Conservation (phyloP, 1,284 basidiomycete genomes). For the Trametes polyzona region DNA sequence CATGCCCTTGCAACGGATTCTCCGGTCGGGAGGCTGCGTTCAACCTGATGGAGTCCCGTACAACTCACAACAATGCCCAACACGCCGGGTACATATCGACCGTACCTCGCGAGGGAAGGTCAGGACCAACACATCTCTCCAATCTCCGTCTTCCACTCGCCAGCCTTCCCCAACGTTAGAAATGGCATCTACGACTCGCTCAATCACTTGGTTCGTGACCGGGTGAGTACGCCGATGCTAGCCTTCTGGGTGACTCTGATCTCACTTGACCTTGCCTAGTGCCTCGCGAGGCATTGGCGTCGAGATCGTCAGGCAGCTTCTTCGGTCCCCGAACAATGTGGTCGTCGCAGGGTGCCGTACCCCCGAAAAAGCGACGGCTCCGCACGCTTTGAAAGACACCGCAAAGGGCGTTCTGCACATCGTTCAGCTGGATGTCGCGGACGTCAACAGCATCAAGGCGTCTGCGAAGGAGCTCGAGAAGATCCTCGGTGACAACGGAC, state of each 20-base stretch:
- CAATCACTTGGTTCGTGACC: not conserved
- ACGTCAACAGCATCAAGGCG: constrained; percentile 32
- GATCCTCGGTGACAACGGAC: constrained; percentile 31
- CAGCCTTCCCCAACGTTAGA: too few species aligned
- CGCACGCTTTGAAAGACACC: constrained; percentile 30
- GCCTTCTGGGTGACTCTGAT: not conserved
- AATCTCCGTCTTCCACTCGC: too few species aligned
- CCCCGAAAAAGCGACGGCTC: constrained; percentile 33
- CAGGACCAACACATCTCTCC: too few species aligned
- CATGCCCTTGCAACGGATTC: too few species aligned
- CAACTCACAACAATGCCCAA: too few species aligned
- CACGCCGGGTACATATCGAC: too few species aligned
- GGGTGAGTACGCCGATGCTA: not conserved
- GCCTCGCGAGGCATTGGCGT: not conserved
- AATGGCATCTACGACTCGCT: not conserved
- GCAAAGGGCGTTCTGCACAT: constrained; percentile 36
- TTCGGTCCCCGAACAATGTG: constrained; percentile 34
- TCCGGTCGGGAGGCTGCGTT: too few species aligned
- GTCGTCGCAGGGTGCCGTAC: constrained; percentile 43
- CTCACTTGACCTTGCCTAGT: not conserved
- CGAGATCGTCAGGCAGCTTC: not conserved
- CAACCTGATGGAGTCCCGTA: too few species aligned
- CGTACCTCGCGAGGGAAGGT: too few species aligned
- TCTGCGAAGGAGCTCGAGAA: constrained; percentile 27
- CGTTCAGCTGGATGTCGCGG: constrained; percentile 37